phyloP scores from a whole-genome alignment of 306 rosid species.

The Cicer pinnatifidum region DNA sequence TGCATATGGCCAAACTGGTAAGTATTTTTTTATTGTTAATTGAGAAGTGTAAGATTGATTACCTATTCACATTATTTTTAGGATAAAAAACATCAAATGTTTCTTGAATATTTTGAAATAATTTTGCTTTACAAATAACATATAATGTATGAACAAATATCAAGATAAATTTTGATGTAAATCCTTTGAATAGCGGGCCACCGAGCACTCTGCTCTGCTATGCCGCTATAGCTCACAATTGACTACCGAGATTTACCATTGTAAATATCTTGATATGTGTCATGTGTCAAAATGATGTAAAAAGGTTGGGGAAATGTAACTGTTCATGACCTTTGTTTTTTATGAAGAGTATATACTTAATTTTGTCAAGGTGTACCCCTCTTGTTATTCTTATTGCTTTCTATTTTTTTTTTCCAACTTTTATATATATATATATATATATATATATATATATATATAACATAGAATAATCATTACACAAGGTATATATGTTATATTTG shows the following conservation, averaged over 20 bases:
- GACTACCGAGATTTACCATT: too few species aligned
- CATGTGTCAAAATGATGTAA: background rate
- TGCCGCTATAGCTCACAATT: too few species aligned
- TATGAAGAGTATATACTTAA: too few species aligned
- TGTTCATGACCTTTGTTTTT: too few species aligned
- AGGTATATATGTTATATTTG: too few species aligned
- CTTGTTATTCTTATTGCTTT: too few species aligned
- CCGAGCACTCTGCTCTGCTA: too few species aligned
- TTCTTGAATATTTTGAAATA: conserved; percentile 18
- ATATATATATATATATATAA: too few species aligned
- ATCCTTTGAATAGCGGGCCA: background rate
- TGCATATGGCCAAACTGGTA: conserved; percentile 93
- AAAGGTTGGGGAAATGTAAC: background rate
- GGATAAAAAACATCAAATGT: background rate
- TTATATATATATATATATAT: background rate
- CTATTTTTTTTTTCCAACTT: too few species aligned
- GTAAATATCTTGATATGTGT: background rate
- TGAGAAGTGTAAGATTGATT: conserved; percentile 34
- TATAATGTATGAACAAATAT: conserved; percentile 8
- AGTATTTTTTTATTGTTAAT: conserved; percentile 38
- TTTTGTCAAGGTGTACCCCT: too few species aligned
- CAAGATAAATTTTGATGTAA: conserved; percentile 7
- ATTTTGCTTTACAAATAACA: background rate
- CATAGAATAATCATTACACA: too few species aligned
- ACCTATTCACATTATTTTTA: background rate